These are phyloP conservation scores for Prinsepia uniflora DNA, from an alignment of 306 rosid genomes.

Conservation along the genomic window DNA sequence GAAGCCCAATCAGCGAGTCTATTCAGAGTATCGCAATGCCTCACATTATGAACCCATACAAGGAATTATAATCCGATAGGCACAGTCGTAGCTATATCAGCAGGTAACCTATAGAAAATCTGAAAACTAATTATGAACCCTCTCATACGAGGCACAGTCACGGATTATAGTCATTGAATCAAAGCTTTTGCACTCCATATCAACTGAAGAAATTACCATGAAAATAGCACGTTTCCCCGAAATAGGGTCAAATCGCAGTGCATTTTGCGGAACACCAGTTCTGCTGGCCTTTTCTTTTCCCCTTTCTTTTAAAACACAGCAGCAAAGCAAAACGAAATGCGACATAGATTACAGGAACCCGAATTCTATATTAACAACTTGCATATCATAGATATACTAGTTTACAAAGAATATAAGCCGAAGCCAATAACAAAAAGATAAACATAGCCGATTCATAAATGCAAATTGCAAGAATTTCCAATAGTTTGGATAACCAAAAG, in stretches of 20 bases:
- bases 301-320: not conserved
- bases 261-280: not conserved
- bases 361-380: not conserved
- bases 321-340: not conserved
- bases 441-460: not conserved
- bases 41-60: no score
- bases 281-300: not conserved
- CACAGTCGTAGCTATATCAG: not conserved
- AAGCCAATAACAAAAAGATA: no score
- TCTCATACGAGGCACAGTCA: not conserved
- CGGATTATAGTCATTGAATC: not conserved
- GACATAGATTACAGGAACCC: not conserved
- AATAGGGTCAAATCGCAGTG: not conserved
- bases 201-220: not conserved
- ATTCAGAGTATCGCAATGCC: no score
- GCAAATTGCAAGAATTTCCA: not conserved
- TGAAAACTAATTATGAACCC: not conserved
- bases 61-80: no score
- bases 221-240: not conserved
- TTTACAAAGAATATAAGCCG: no score
- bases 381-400: no score
- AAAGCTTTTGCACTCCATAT: not conserved
- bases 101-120: constrained; percentile 1
- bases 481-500: not conserved
- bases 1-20: no score